Evolutionary conservation across 2,329 filamentous ascomycete genomes (phyloP).

Genomic region (Monosporascus sp.): DNA sequence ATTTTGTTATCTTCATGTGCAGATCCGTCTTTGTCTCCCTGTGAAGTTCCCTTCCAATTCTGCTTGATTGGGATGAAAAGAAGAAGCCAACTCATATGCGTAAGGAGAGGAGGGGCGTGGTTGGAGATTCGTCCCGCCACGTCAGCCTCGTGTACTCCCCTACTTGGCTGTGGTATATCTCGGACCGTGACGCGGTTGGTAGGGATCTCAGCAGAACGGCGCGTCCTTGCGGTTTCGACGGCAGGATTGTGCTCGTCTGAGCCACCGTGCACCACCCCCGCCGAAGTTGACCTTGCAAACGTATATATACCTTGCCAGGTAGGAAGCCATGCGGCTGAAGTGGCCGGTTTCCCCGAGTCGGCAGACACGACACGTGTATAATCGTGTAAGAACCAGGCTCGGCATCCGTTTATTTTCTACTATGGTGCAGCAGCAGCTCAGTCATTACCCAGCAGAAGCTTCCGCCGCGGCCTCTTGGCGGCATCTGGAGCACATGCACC

Average conservation of each 20-base stretch:
- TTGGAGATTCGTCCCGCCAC: not conserved
- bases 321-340: not conserved
- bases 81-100: not conserved
- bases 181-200: not conserved
- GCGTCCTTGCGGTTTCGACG: too few relatives aligned
- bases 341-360: conserved; percentile 6
- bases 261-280: too few relatives aligned
- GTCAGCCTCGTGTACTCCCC: not conserved
- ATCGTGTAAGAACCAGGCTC: conserved; percentile 18
- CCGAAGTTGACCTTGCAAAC: too few relatives aligned
- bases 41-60: not conserved
- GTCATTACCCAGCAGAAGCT: conserved; percentile 9
- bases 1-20: not conserved
- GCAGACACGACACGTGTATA: conserved; percentile 22
- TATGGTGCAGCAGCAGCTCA: not conserved
- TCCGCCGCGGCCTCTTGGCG: conserved; percentile 56
- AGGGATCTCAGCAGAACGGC: too few relatives aligned
- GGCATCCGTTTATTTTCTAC: conserved; percentile 4
- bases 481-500: conserved; percentile 83
- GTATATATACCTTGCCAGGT: not conserved
- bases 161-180: not conserved
- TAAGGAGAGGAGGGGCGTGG: not conserved
- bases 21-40: not conserved
- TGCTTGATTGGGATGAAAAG: not conserved
- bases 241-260: too few relatives aligned